Conservation (phyloP, 495 filamentous ascomycete species). For the Cercophora scortea region DNA sequence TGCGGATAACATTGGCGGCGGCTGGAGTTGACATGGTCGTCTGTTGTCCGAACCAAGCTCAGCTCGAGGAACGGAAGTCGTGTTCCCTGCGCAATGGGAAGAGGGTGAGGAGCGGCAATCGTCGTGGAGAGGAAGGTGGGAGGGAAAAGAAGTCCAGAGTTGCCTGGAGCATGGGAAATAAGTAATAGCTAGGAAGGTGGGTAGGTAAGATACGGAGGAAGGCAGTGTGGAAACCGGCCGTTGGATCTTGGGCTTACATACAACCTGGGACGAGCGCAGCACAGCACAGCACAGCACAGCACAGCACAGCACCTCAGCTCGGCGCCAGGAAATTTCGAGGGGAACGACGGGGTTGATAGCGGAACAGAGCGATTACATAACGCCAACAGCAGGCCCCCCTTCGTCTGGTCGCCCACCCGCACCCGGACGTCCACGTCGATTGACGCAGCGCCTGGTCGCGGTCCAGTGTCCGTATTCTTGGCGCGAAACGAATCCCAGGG, state of each 20-base stretch:
- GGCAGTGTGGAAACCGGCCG: neutral
- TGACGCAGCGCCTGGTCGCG: neutral
- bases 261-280: no score
- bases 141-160: neutral
- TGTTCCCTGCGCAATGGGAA: neutral
- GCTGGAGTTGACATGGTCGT: conserved; percentile 18
- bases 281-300: neutral
- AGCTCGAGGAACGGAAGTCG: neutral
- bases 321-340: conserved; percentile 20
- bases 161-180: no score
- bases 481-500: neutral
- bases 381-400: neutral
- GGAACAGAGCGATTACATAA: conserved; percentile 15
- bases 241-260: neutral
- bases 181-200: neutral
- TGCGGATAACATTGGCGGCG: conserved; percentile 28
- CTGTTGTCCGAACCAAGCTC: conserved; percentile 2
- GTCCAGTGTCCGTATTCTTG: neutral
- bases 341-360: conserved; percentile 19
- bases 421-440: no score
- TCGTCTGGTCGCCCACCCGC: no score
- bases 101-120: neutral
- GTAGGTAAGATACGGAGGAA: neutral
- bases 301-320: neutral
- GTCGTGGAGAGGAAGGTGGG: neutral